Base-by-base conservation (phyloP, 768 basidiomycete genomes). In the Russula lepida region DNA sequence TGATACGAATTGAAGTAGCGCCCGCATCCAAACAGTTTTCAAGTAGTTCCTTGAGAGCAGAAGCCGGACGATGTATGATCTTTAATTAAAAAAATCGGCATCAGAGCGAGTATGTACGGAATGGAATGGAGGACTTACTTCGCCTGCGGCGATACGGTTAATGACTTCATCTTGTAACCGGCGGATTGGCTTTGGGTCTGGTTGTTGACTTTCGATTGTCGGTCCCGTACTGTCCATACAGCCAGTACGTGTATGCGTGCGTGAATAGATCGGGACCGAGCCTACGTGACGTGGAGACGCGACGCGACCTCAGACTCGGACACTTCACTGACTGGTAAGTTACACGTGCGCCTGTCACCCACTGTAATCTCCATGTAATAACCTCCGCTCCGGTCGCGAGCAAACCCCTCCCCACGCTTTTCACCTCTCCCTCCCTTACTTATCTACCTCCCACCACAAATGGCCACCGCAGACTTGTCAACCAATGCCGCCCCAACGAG, bases 11-110 rank as follows among this genome's bases (percentile, higher is more conserved):
- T 0, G 84, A 84, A 0, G 89, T 94, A 25, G 92, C 78, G 0
- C 91, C 88, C 0, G 97, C 97, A 74, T 99, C 97, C n/a, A 99
- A 79, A 23, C 86, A 81, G 67, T 99, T 98, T 74, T 99, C 97
- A 15, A 99, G 76, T 0, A 98, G 78, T 71, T 98, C 97, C 71
- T 99, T 99, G 56, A 99, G 79, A 2, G 95, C 95, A 62, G 95
- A 98, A 6, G 92, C 84, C 0, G 97, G 97, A 43, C 97, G 72
- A 57, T 91, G 90, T 60, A 92, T 91, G 69, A 92, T 87, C 89
- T 92, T 60, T 1, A 28, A 7, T n/a, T n/a, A 41, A 7, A 23
- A 4, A 21, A 21, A 43, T 8, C 8, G 43, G 1, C 8, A 43
- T n/a, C n/a, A n/a, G 43, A 21, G n/a, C n/a, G 41, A 43, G 39